These are phyloP conservation scores for Diaporthe sp. DNA, from an alignment of 2,329 filamentous ascomycete species.

Conservation along the genomic window DNA sequence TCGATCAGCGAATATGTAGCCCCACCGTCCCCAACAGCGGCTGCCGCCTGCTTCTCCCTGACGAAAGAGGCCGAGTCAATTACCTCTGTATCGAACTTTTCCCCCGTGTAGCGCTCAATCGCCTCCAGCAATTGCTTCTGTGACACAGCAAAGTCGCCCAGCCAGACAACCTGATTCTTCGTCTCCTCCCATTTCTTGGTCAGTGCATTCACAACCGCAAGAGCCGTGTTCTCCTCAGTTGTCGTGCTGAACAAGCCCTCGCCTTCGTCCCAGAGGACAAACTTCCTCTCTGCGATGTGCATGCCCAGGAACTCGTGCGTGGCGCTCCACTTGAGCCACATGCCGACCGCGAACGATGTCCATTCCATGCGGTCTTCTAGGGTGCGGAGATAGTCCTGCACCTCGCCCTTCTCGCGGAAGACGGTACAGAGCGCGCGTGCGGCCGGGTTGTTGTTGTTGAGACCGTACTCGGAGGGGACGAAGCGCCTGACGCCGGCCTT, in stretches of 20 bases:
- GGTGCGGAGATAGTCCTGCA: conserved; percentile 45
- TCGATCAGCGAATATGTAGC: conserved; percentile 48
- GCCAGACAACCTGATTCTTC: conserved; percentile 48
- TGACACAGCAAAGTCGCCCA: conserved; percentile 50
- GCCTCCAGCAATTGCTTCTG: conserved; percentile 56
- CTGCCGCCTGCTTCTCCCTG: conserved; percentile 46
- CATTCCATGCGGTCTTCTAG: conserved; percentile 47
- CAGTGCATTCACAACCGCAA: conserved; percentile 46
- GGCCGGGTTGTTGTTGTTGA: conserved; percentile 49
- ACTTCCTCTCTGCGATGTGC: conserved; percentile 40
- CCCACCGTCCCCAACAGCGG: conserved; percentile 42
- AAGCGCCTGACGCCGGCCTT: conserved; percentile 67
- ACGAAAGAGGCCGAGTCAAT: conserved; percentile 45
- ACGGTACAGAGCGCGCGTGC: conserved; percentile 44
- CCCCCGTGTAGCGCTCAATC: conserved; percentile 61
- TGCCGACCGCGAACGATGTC: conserved; percentile 47
- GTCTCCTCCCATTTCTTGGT: conserved; percentile 47
- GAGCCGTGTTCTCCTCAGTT: conserved; percentile 51
- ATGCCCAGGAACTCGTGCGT: conserved; percentile 45
- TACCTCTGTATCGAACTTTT: conserved; percentile 50
- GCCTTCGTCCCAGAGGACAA: conserved; percentile 50
- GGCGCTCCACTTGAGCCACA: conserved; percentile 48
- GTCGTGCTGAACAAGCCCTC: conserved; percentile 49
- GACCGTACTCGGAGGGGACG: conserved; percentile 65
- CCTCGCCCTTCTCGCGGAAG: conserved; percentile 46